Evolutionary conservation across 140 eudicot genomes (phyloP).

Genomic region (Erigeron philadelphicus): DNA sequence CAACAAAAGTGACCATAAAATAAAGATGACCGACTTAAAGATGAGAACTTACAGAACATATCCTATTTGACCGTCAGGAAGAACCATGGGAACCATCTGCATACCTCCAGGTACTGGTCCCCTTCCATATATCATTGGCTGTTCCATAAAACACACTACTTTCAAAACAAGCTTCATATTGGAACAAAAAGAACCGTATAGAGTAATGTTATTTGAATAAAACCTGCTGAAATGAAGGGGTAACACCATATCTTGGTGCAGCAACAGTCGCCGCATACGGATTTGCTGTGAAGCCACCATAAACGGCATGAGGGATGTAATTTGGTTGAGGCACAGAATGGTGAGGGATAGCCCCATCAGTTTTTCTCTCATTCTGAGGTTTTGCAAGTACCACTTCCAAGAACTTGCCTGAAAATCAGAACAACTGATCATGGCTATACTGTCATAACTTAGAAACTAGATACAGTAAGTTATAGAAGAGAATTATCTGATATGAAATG

Average conservation of each 20-base stretch:
- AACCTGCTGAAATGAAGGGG: constrained; percentile 85
- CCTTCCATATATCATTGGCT: constrained; percentile 97
- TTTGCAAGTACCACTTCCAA: constrained; percentile 91
- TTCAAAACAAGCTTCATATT: background rate
- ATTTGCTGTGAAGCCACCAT: constrained; percentile 65
- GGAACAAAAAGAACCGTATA: constrained; percentile 6
- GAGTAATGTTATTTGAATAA: background rate
- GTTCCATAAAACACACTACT: constrained; percentile 21
- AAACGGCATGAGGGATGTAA: constrained; percentile 67
- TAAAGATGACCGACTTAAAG: background rate
- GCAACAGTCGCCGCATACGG: constrained; percentile 59
- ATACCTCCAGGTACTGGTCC: constrained; percentile 97
- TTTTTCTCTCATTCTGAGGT: constrained; percentile 80
- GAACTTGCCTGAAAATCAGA: constrained; percentile 65
- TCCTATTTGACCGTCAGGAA: constrained; percentile 97
- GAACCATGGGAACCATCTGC: constrained; percentile 99
- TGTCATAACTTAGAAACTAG: background rate
- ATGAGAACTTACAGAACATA: constrained; percentile 83
- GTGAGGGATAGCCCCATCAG: constrained; percentile 45
- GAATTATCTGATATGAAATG: too few relatives aligned
- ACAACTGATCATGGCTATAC: background rate
- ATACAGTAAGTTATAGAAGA: background rate
- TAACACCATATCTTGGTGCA: constrained; percentile 68
- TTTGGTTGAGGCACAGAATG: constrained; percentile 57
- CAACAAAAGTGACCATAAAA: background rate